A percentile compares a stretch with the other conserved stretches of the same genome.
Conservation (phyloP, 2,329 filamentous ascomycete species). For the Trichophyton verrucosum region DNA sequence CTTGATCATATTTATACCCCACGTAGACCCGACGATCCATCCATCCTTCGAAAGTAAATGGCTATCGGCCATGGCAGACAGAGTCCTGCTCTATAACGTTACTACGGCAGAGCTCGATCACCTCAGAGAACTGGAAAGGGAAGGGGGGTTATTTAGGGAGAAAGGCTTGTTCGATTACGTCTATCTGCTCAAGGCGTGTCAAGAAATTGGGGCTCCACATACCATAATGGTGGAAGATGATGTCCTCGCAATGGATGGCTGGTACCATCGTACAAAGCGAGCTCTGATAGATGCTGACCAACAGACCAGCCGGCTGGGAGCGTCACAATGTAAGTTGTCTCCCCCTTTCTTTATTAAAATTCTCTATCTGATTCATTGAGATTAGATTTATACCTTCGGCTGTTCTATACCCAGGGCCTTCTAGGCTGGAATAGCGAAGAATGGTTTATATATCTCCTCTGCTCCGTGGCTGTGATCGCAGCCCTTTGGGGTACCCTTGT, state of each 20-base stretch:
- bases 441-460: constrained; percentile 8
- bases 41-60: constrained; percentile 32
- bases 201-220: constrained; percentile 27
- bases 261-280: constrained; percentile 32
- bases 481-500: constrained; percentile 1
- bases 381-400: constrained; percentile 7
- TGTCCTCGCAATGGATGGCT: constrained; percentile 36
- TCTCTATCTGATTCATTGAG: not conserved
- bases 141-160: constrained; percentile 21
- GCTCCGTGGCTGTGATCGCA: not conserved
- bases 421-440: constrained; percentile 9
- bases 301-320: constrained; percentile 18
- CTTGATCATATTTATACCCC: constrained; percentile 35
- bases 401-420: constrained; percentile 7
- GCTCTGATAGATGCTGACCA: constrained; percentile 26
- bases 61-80: constrained; percentile 29
- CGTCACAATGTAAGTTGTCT: constrained; percentile 15
- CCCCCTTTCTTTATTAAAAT: not conserved
- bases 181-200: constrained; percentile 32
- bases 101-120: constrained; percentile 22
- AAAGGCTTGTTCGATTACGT: constrained; percentile 36
- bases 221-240: constrained; percentile 38
- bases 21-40: constrained; percentile 31
- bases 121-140: constrained; percentile 25
- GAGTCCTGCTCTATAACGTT: constrained; percentile 32